Evolutionary conservation across 2,329 filamentous ascomycete species (phyloP), one percentile per base, ranked within the genome.

Genomic region (Epichloe scottii): DNA sequence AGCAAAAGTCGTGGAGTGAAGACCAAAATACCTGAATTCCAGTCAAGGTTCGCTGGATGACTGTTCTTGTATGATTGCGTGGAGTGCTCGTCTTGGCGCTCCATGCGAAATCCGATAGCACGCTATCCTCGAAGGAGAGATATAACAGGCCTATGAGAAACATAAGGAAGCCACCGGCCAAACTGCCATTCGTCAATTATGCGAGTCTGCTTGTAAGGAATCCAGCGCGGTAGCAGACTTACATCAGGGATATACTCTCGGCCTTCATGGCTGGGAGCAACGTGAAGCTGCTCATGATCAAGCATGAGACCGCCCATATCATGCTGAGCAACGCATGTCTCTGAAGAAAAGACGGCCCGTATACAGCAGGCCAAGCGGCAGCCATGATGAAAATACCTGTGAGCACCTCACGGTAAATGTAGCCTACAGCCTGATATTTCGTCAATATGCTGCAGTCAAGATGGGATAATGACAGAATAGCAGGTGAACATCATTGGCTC

Each of bases 211-310:
- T 47, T 48, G 34, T 33, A 37, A 21, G n/a, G 19, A 17, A 33
- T 14, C 26, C 17, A 1, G 30, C 19, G 14, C 2, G 15, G 19
- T 30, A 7, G 2, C 3, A 14, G 26, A 70, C 78, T 63, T 72
- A 90, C 84, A 95, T 89, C 26, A 88, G 72, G 51, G 72, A 75
- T 4, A 89, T 64, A 58, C 85, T 80, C 63, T 98, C 94, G 1
- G 81, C 71, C 66, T 97, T 98, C 66, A 87, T 84, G 2, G 88
- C 93, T 1, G 88, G 86, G 2, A 98, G 73, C 14, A 97, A 68
- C 0, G 93, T 98, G 62, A 98, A 98, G 3, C 79, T 77, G 64
- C 91, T 93, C 89, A 97, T 95, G 4, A 83, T 70, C 2, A 84
- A 58, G 66, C 90, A 96, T 4, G 87, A 86, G 38, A 84, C 59